phyloP scores from a whole-genome alignment of 106 monocot species.

The Posidonia australis region DNA sequence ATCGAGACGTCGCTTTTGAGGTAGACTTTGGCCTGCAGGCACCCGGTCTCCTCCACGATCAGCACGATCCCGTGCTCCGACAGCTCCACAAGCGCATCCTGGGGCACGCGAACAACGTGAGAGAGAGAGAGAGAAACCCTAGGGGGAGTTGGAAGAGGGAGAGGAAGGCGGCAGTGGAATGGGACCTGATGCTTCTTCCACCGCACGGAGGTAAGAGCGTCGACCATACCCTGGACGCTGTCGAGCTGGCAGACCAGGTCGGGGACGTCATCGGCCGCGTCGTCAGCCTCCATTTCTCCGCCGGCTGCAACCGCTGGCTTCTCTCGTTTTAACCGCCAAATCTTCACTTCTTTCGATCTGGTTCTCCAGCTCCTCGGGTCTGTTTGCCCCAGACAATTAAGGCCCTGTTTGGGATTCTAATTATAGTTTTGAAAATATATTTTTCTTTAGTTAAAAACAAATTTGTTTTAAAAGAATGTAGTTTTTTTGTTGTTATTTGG shows the following conservation, averaged over 20 bases:
- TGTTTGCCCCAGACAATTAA: background rate
- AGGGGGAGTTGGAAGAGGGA: background rate
- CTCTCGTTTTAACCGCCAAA: background rate
- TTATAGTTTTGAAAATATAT: too few species aligned
- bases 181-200: slow-evolving; percentile 75
- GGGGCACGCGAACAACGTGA: background rate
- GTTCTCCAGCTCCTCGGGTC: too few species aligned
- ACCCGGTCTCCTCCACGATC: slow-evolving; percentile 83
- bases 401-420: too few species aligned
- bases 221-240: slow-evolving; percentile 91
- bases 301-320: background rate
- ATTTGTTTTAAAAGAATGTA: too few species aligned
- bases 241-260: slow-evolving; percentile 82
- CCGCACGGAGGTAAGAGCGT: slow-evolving; percentile 84
- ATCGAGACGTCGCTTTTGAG: slow-evolving; percentile 78
- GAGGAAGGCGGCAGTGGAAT: background rate
- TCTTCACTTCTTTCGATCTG: too few species aligned
- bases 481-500: too few species aligned
- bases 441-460: too few species aligned
- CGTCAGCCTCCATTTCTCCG: slow-evolving; percentile 7
- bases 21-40: slow-evolving; percentile 98
- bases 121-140: background rate
- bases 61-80: slow-evolving; percentile 94
- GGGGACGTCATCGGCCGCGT: slow-evolving; percentile 22
- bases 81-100: slow-evolving; percentile 86